Percentiles rank a stretch among this genome's conserved stretches.
These are phyloP conservation scores for Smithsoniella earleae DNA, from an alignment of 163 green algal genomes.

Conservation along the genomic window DNA sequence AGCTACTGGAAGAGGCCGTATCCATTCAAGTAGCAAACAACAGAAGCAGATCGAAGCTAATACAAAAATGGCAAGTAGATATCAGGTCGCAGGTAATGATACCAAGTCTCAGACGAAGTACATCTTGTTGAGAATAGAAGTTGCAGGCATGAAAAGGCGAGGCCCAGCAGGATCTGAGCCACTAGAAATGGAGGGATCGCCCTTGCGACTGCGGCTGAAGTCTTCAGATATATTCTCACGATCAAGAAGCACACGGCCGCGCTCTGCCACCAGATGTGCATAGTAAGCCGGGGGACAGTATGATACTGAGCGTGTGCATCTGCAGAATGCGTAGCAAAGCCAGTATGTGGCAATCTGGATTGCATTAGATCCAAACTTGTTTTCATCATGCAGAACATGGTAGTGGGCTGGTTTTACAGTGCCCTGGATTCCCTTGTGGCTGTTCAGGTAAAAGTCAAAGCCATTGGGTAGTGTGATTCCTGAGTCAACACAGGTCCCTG, in stretches of 20 bases:
- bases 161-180: not conserved
- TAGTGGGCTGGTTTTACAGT: constrained; percentile 61
- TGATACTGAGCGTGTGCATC: constrained; percentile 55
- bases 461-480: constrained; percentile 54
- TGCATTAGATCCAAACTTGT: constrained; percentile 61
- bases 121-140: constrained; percentile 5
- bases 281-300: constrained; percentile 67
- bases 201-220: not conserved
- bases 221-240: constrained; percentile 9
- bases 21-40: too few relatives aligned
- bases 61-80: too few relatives aligned
- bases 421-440: constrained; percentile 68
- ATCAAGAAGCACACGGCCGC: constrained; percentile 47
- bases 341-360: constrained; percentile 77
- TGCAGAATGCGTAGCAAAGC: constrained; percentile 75
- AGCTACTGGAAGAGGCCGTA: too few relatives aligned
- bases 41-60: too few relatives aligned
- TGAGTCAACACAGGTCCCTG: constrained; percentile 65
- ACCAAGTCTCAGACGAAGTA: constrained; percentile 25
- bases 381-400: constrained; percentile 79
- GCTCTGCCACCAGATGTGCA: constrained; percentile 75
- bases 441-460: constrained; percentile 81
- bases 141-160: not conserved
- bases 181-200: not conserved
- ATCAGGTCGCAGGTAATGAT: too few relatives aligned